Evolutionary conservation across 2,329 filamentous ascomycete genomes (phyloP), one percentile per base, ranked within the genome.

Genomic region (Pestalotiopsis sp.): DNA sequence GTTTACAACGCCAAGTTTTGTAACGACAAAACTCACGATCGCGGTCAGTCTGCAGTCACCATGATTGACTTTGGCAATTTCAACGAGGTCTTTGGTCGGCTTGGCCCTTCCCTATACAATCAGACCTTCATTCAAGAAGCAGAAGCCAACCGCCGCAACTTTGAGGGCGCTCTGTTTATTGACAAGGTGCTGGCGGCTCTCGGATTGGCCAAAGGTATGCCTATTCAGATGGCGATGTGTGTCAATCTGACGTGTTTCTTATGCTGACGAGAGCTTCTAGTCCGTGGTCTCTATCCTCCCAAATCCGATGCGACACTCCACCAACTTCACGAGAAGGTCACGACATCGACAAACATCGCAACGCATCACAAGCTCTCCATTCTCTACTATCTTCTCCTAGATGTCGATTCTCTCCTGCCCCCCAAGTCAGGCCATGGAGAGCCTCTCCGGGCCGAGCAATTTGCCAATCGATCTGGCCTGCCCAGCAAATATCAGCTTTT

Each of bases 341-440:
- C 90, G 77, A 85, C 88, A 30, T 88, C 82, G 62, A 71, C 84
- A 66, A 82, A 82, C 62, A 89, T 91, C 72, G 87, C 91, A 7
- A 84, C 88, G 66, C 91, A 94, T 78, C 91, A 94, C 81, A 94
- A 94, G 78, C 89, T 94, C 71, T 93, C 93, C 20, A 86, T 96
- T 61, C 84, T 97, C 71, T 97, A 93, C 83, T 97, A 97, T 78
- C 83, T 97, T 52, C 85, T 97, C 3, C 90, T 93, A 74, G 93
- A 97, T 77, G 88, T 91, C 75, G 88, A 91, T 73, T 79, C 82
- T 52, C 67, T 66, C 20, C n/a, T 79, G 81, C 35, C 83, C 86
- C 64, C 83, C 17, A n/a, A 39, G 56, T 7, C 52, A 11, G 26
- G 26, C 22, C 24, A 20, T 22, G 24, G 13, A 22, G n/a, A 61